A percentile compares a stretch with the other conserved stretches of the same genome.
Conservation (phyloP, 176 grass and related monocot species). For the Eragrostis nindensis region DNA sequence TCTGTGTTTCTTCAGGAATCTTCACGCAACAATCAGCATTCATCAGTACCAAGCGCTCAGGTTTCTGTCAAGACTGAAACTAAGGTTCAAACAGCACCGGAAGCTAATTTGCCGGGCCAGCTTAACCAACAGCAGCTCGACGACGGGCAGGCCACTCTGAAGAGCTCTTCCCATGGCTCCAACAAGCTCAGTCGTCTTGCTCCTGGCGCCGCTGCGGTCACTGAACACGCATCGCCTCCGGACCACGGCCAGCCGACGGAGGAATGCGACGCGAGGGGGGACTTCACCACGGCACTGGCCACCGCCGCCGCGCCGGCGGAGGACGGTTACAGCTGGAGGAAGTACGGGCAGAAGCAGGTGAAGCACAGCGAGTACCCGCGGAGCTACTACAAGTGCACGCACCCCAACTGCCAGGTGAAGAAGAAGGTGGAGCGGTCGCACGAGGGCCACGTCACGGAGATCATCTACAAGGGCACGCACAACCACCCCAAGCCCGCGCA, state of each 20-base stretch:
- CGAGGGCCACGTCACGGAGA: conserved; percentile 87
- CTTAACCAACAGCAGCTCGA: conserved; percentile 31
- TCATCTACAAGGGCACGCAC: conserved; percentile 91
- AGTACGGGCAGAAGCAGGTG: conserved; percentile 99
- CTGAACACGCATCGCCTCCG: conserved; percentile 25
- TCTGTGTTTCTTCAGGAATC: conserved; percentile 32
- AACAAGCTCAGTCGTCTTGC: conserved; percentile 33
- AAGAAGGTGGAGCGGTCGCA: conserved; percentile 95
- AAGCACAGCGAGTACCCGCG: conserved; percentile 93
- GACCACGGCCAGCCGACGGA: neutral
- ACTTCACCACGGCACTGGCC: conserved; percentile 31
- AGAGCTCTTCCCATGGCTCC: conserved; percentile 22
- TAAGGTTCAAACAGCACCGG: conserved; percentile 22
- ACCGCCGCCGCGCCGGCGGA: conserved; percentile 43
- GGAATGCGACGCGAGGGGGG: conserved; percentile 24
- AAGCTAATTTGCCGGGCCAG: neutral
- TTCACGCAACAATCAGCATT: conserved; percentile 26
- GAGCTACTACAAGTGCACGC: conserved; percentile 98
- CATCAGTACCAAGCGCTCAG: conserved; percentile 13
- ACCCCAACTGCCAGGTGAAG: conserved; percentile 78
- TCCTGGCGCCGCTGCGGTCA: conserved; percentile 17
- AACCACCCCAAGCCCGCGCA: conserved; percentile 59
- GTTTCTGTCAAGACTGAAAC: conserved; percentile 43
- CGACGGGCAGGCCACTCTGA: conserved; percentile 14
- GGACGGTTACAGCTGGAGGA: conserved; percentile 95